Base-by-base conservation (phyloP, 495 filamentous ascomycete species). In the Cairneyella variabilis region DNA sequence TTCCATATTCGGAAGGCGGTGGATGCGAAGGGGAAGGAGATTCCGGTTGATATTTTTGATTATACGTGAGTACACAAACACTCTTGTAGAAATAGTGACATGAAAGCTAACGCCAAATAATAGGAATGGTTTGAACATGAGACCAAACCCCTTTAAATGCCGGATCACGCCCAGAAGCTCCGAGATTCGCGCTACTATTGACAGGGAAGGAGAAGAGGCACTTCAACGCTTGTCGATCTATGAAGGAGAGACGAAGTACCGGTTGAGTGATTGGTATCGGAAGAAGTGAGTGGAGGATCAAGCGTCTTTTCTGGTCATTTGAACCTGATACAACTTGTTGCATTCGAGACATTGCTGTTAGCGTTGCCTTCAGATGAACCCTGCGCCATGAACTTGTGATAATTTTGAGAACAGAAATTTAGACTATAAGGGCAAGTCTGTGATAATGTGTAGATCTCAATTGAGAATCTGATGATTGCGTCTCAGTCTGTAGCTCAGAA, bases 231-330 rank as follows among this genome's bases (percentile, higher is more conserved):
- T 83, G n/a, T 67, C 76, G 50, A 61, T 71, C 17, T 79, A 78
- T 57, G 75, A 83, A 9, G 80, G 80, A n/a, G 76, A 80, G 61
- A 79, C 77, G 20, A 71, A 78, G 57, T 80, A 81, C 51, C 59
- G 74, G 17, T 78, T 82, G 76, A 77, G 73, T 38, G 16, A 50
- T 5, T 56, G 42, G 41, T 54, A 47, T 21, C 6, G n/a, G 14
- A 41, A 27, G 22, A 37, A 49, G n/a, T n/a, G n/a, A n/a, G n/a
- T n/a, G n/a, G n/a, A n/a, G n/a, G n/a, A n/a, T n/a, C n/a, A n/a
- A n/a, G n/a, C n/a, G n/a, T n/a, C n/a, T n/a, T n/a, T n/a, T n/a
- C n/a, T n/a, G n/a, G n/a, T n/a, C n/a, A n/a, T n/a, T n/a, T n/a
- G n/a, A n/a, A n/a, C n/a, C n/a, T n/a, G n/a, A n/a, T n/a, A n/a